These are phyloP conservation scores for Raddia distichophylla DNA, from an alignment of 176 grass and related monocot species.

Conservation along the genomic window DNA sequence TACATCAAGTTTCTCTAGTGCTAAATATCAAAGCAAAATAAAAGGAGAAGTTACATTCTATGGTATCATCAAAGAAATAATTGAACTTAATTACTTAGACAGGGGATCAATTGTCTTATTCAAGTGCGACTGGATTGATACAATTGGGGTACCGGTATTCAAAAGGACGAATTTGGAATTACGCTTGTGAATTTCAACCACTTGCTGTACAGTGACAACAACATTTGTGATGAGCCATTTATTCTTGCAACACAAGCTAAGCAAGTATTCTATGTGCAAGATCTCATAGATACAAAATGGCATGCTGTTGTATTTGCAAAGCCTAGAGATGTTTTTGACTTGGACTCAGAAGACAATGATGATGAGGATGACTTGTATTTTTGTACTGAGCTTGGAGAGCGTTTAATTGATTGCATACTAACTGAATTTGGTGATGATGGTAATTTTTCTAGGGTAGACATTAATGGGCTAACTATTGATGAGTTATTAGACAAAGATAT, in stretches of 20 bases:
- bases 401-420: too few relatives aligned
- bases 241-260: slow-evolving; percentile 27
- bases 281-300: too few relatives aligned
- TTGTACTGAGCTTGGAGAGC: too few relatives aligned
- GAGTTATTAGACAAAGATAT: neutral
- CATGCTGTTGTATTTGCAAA: too few relatives aligned
- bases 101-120: slow-evolving; percentile 5
- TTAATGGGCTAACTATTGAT: neutral
- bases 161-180: slow-evolving; percentile 4
- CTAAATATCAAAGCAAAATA: neutral
- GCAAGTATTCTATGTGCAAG: slow-evolving; percentile 14
- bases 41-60: neutral
- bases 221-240: slow-evolving; percentile 34
- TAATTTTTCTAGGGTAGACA: neutral
- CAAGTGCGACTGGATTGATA: slow-evolving; percentile 17
- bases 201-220: neutral
- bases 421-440: neutral
- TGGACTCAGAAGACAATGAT: too few relatives aligned
- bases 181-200: slow-evolving; percentile 27
- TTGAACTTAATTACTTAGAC: neutral
- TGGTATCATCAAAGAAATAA: neutral
- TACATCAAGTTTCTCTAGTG: slow-evolving; percentile 25
- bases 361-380: too few relatives aligned
- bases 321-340: neutral
- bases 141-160: neutral